These are phyloP conservation scores for Pelargonium fulgidum DNA, from an alignment of 441 rosid species.

Conservation along the genomic window DNA sequence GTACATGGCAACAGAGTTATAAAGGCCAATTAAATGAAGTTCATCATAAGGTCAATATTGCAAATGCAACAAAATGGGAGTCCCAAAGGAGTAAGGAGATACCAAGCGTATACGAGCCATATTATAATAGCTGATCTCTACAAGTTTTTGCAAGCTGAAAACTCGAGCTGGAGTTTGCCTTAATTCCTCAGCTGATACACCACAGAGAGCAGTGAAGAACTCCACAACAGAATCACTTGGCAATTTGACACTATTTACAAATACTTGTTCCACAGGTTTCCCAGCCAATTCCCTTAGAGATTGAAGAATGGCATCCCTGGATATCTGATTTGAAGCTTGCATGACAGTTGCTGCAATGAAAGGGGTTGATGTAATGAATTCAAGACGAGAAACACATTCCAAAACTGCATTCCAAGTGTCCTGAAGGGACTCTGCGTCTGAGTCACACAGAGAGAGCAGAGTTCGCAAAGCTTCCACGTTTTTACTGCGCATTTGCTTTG, in stretches of 20 bases:
- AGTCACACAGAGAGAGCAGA: slow-evolving; percentile 66
- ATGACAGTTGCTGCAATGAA: slow-evolving; percentile 89
- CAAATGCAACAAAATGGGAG: neutral
- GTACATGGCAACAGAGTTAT: slow-evolving; percentile 10
- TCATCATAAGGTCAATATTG: slow-evolving; percentile 10
- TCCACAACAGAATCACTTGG: slow-evolving; percentile 95
- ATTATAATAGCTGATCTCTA: slow-evolving; percentile 98
- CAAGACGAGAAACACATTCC: slow-evolving; percentile 99
- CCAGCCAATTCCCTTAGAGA: slow-evolving; percentile 89
- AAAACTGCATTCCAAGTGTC: slow-evolving; percentile 99
- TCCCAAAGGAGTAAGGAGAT: slow-evolving; percentile 27
- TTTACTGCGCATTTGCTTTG: slow-evolving; percentile 95
- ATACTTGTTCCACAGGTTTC: slow-evolving; percentile 92
- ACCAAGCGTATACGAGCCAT: slow-evolving; percentile 99
- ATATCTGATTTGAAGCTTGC: slow-evolving; percentile 98
- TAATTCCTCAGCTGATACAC: slow-evolving; percentile 95
- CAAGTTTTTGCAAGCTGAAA: slow-evolving; percentile 98
- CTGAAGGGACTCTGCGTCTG: slow-evolving; percentile 79
- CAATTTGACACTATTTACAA: slow-evolving; percentile 81
- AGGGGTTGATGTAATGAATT: slow-evolving; percentile 87
- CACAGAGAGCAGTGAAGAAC: slow-evolving; percentile 96
- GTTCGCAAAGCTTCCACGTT: slow-evolving; percentile 96
- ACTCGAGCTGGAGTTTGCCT: slow-evolving; percentile 98
- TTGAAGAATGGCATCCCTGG: slow-evolving; percentile 92
- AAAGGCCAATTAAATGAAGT: slow-evolving; percentile 15